Conservation (phyloP, 2,329 filamentous ascomycete species). For the Xylogone sp. region DNA sequence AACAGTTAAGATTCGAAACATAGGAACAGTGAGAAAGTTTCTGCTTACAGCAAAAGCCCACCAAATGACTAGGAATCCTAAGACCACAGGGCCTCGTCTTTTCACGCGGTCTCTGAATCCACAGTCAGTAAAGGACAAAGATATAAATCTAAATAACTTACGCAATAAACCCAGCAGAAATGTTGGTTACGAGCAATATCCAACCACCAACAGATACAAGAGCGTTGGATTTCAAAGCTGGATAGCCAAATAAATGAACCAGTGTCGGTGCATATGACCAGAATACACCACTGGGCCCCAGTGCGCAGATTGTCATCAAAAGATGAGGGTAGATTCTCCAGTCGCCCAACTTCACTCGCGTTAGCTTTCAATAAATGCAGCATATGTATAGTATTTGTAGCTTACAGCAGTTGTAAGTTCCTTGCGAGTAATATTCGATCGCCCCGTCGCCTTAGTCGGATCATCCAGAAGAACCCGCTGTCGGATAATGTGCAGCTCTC, state of each 20-base stretch:
- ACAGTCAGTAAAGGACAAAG: neutral
- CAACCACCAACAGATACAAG: constrained; percentile 22
- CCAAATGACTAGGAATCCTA: neutral
- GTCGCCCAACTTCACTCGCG: neutral
- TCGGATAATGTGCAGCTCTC: constrained; percentile 38
- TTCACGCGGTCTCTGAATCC: neutral
- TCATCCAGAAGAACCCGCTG: constrained; percentile 40
- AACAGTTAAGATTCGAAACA: neutral
- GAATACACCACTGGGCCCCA: constrained; percentile 18
- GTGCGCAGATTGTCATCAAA: constrained; percentile 19
- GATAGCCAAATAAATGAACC: constrained; percentile 26
- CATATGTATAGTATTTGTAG: neutral
- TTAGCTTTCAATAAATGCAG: no score
- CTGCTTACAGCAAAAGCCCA: neutral
- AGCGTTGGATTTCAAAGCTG: constrained; percentile 22
- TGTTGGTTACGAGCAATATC: neutral
- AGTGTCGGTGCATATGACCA: constrained; percentile 26
- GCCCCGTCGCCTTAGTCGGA: constrained; percentile 32
- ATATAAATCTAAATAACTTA: neutral
- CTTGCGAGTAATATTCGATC: constrained; percentile 32
- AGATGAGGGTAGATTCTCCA: constrained; percentile 17
- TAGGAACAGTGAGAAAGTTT: neutral
- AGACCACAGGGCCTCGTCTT: neutral
- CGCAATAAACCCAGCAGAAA: neutral
- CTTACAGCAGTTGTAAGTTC: constrained; percentile 7